Percentiles rank a stretch among this genome's conserved stretches.
These are phyloP conservation scores for Beauveria caledonica DNA, from an alignment of 2,329 filamentous ascomycete genomes.

Conservation along the genomic window DNA sequence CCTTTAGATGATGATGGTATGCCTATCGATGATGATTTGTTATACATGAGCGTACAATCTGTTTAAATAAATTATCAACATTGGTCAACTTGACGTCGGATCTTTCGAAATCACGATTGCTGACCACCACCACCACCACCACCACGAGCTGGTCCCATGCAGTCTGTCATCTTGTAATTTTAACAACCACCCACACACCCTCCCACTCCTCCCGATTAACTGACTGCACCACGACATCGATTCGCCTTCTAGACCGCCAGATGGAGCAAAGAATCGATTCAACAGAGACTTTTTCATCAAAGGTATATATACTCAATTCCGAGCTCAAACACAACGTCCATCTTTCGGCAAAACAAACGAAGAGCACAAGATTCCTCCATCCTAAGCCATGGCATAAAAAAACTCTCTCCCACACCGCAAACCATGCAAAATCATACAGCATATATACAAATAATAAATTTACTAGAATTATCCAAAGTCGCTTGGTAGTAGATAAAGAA, in stretches of 20 bases:
- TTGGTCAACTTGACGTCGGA: background rate
- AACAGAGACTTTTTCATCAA: background rate
- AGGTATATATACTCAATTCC: background rate
- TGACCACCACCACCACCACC: too few relatives aligned
- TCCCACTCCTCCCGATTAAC: background rate
- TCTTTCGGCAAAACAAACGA: background rate
- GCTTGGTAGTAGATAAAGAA: background rate
- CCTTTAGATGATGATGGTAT: too few relatives aligned
- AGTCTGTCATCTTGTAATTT: background rate
- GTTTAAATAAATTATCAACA: too few relatives aligned
- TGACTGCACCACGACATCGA: too few relatives aligned
- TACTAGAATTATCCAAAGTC: background rate
- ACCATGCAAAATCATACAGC: background rate
- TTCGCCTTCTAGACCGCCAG: too few relatives aligned
- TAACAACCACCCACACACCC: background rate
- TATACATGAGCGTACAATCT: too few relatives aligned
- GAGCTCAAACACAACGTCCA: too few relatives aligned
- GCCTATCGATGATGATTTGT: too few relatives aligned
- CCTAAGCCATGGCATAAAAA: too few relatives aligned
- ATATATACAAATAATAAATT: background rate
- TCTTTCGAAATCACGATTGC: background rate
- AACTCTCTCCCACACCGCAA: background rate
- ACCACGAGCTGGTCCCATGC: background rate
- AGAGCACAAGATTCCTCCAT: background rate
- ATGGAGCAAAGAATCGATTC: background rate